Base-by-base conservation (phyloP, 495 filamentous ascomycete species). In the Entonaema liquescens region DNA sequence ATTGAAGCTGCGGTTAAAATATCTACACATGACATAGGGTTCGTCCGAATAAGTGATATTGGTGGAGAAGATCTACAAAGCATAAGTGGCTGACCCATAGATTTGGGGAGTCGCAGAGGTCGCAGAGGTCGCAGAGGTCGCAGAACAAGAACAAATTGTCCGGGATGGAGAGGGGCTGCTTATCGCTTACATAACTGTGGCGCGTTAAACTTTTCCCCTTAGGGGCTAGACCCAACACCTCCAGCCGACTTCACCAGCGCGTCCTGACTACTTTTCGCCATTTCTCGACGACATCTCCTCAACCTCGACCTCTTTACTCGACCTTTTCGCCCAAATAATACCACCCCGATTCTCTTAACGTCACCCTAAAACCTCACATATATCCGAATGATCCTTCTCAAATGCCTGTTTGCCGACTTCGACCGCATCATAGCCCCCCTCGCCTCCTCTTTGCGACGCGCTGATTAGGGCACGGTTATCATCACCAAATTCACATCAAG, bases 371-470 rank as follows among this genome's bases (percentile, higher is more conserved):
- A 26, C 1, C 33, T 60, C 7, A 29, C 17, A 26, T 13, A 50
- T 36, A 44, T 54, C 52, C 64, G 21, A 35, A n/a, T 61, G 53
- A 36, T 57, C 56, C 63, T 59, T 66, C 63, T 76, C 77, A 77
- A 76, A 79, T 79, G 77, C 75, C 73, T 74, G 65, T 74, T 76
- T 74, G 68, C 61, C 72, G 52, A 59, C 66, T 38, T 59, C 65
- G 55, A 33, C 75, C 73, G 35, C 69, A 71, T 62, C 68, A 67
- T 63, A 71, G 72, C 38, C 71, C 77, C 72, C 70, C 75, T 75
- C 75, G 70, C 65, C 73, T 70, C 61, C 70, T 66, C 58, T 69
- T 74, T 73, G 75, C 75, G 73, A 77, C 76, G 76, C 76, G 76
- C 72, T 78, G 74, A 77, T 76, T 75, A 70, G 55, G 56, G 62